phyloP scores from a whole-genome alignment of 352 stramenopile genomes.

The Pythium diclinum region DNA sequence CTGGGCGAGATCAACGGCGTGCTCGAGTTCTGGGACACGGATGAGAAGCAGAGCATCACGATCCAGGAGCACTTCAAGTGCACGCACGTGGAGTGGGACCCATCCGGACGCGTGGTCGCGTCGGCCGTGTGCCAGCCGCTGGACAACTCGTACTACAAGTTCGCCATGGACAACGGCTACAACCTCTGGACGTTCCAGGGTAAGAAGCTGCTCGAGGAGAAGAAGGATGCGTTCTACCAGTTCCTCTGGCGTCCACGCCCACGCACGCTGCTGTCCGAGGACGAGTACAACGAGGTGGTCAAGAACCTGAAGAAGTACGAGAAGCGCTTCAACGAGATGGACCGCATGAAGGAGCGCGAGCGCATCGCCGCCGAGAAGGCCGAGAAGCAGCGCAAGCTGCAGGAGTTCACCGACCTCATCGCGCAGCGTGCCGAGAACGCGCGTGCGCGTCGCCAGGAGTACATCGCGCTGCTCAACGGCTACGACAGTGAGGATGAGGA shows the following conservation, averaged over 20 bases:
- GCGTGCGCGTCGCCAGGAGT: slow-evolving; percentile 42
- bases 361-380: slow-evolving; percentile 57
- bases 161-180: slow-evolving; percentile 99
- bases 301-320: slow-evolving; percentile 98
- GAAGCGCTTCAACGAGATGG: slow-evolving; percentile 87
- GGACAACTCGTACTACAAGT: slow-evolving; percentile 95
- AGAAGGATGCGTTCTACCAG: slow-evolving; percentile 97
- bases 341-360: slow-evolving; percentile 81
- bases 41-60: slow-evolving; percentile 92
- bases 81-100: slow-evolving; percentile 98
- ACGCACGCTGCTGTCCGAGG: slow-evolving; percentile 91
- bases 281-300: slow-evolving; percentile 92
- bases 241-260: slow-evolving; percentile 90
- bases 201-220: slow-evolving; percentile 91
- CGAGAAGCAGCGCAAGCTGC: slow-evolving; percentile 64
- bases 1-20: slow-evolving; percentile 94
- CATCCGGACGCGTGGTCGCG: slow-evolving; percentile 93
- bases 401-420: slow-evolving; percentile 74
- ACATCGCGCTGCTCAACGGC: slow-evolving; percentile 65
- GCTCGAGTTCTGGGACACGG: slow-evolving; percentile 98
- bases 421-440: slow-evolving; percentile 34
- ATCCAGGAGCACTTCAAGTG: slow-evolving; percentile 98
- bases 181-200: slow-evolving; percentile 98
- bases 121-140: slow-evolving; percentile 96
- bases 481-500: slow-evolving; percentile 84